These are phyloP conservation scores for Penicillium occitanis DNA, from an alignment of 2,329 filamentous ascomycete species.

Conservation along the genomic window DNA sequence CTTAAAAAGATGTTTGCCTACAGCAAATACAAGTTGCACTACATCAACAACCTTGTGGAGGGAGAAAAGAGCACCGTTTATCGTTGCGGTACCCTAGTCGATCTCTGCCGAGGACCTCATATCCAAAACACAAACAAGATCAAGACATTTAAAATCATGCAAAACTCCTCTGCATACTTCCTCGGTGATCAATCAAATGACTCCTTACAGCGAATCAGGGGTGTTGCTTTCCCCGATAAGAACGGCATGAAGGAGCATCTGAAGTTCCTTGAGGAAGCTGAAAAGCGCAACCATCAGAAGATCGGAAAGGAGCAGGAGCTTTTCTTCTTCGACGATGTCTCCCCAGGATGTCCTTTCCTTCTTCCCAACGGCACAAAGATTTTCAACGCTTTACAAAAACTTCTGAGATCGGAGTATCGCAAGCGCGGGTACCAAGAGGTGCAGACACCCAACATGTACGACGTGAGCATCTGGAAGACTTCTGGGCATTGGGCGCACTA, in stretches of 20 bases:
- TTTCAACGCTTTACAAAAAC: constrained; percentile 81
- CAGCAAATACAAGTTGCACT: constrained; percentile 98
- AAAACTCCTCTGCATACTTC: constrained; percentile 85
- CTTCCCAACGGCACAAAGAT: constrained; percentile 89
- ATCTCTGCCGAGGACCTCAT: constrained; percentile 92
- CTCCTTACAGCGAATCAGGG: constrained; percentile 93
- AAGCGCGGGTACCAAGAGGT: constrained; percentile 94
- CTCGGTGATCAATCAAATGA: constrained; percentile 91
- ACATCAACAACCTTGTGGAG: constrained; percentile 92
- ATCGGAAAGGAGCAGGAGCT: constrained; percentile 95
- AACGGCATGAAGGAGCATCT: constrained; percentile 90
- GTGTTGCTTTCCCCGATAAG: constrained; percentile 96
- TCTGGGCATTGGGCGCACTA: constrained; percentile 95
- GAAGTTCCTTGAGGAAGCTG: constrained; percentile 95
- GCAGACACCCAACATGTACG: constrained; percentile 95
- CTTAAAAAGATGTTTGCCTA: constrained; percentile 94
- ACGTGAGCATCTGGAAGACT: constrained; percentile 86
- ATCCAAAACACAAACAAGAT: constrained; percentile 91
- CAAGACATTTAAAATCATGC: constrained; percentile 92
- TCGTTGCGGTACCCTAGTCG: constrained; percentile 87
- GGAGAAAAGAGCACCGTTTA: constrained; percentile 93
- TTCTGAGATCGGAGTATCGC: constrained; percentile 85
- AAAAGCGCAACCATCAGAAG: constrained; percentile 91
- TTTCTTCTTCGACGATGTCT: constrained; percentile 93
- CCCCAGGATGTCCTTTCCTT: constrained; percentile 92